Conservation (phyloP, 257 asterid species). For the Avicennia marina region DNA sequence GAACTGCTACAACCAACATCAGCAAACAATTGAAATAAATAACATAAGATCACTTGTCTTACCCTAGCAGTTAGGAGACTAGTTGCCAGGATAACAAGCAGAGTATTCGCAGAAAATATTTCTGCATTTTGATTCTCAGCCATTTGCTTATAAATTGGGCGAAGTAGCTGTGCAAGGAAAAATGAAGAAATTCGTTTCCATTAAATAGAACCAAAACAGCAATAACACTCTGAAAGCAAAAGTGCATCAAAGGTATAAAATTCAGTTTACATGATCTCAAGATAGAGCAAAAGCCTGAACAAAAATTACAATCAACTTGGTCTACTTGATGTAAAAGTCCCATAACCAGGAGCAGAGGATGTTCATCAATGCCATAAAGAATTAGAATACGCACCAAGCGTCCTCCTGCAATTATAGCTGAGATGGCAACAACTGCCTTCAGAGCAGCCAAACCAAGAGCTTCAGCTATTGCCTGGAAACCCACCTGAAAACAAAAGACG, state of each 20-base stretch:
- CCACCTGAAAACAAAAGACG: constrained; percentile 61
- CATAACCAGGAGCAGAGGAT: too few species aligned
- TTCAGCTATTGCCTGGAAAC: constrained; percentile 94
- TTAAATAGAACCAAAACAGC: constrained; percentile 2
- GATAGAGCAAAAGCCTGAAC: too few species aligned
- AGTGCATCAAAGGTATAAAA: neutral
- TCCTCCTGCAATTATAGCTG: constrained; percentile 98
- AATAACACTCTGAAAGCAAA: constrained; percentile 10
- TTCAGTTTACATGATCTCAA: too few species aligned
- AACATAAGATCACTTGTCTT: constrained; percentile 24
- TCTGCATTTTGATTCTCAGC: constrained; percentile 98
- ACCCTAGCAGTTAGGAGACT: constrained; percentile 99
- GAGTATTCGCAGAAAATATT: constrained; percentile 96
- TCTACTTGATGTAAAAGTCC: too few species aligned
- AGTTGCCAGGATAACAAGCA: constrained; percentile 91
- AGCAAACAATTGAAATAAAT: constrained; percentile 32
- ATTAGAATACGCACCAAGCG: constrained; percentile 54
- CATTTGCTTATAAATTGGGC: constrained; percentile 94
- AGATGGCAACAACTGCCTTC: constrained; percentile 92
- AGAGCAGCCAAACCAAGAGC: constrained; percentile 99
- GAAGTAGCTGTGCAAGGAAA: constrained; percentile 62
- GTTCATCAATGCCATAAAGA: neutral
- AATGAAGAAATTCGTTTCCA: constrained; percentile 2
- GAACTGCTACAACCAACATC: constrained; percentile 10
- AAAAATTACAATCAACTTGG: too few species aligned